Percentiles rank a stretch among this genome's conserved stretches.
Conservation (phyloP, 164 flowering plant genomes). For the Aristolochia fimbriata region DNA sequence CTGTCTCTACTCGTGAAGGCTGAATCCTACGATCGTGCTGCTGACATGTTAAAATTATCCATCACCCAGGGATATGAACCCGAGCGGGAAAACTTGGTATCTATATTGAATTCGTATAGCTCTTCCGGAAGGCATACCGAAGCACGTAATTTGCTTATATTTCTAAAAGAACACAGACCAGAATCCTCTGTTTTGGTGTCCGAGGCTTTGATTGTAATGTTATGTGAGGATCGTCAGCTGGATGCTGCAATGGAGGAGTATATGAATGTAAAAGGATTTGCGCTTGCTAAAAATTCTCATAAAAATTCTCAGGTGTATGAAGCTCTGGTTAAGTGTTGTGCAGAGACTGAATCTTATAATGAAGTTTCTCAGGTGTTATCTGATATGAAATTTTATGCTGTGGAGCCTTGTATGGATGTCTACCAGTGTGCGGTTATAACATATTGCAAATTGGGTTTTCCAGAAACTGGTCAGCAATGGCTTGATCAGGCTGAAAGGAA, state of each 20-base stretch:
- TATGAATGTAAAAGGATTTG: constrained; percentile 17
- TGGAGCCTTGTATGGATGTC: constrained; percentile 43
- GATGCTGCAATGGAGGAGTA: constrained; percentile 38
- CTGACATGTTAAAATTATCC: constrained; percentile 43
- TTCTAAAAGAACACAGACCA: constrained; percentile 6
- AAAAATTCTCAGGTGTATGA: constrained; percentile 51
- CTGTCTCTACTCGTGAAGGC: constrained; percentile 57
- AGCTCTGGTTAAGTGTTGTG: constrained; percentile 53
- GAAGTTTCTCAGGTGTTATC: constrained; percentile 77
- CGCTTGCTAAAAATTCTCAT: constrained; percentile 25
- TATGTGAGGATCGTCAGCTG: constrained; percentile 6
- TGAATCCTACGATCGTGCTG: constrained; percentile 63
- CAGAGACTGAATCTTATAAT: constrained; percentile 35
- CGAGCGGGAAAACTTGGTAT: constrained; percentile 41
- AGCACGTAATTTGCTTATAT: constrained; percentile 30
- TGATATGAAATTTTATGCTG: constrained; percentile 65
- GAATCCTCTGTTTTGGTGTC: constrained; percentile 3
- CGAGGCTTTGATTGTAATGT: constrained; percentile 10
- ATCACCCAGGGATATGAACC: constrained; percentile 40
- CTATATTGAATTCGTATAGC: constrained; percentile 51
- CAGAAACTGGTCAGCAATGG: constrained; percentile 80
- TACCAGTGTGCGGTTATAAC: constrained; percentile 33
- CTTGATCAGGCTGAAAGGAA: constrained; percentile 42
- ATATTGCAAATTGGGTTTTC: constrained; percentile 69
- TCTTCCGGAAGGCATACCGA: constrained; percentile 52